Base-by-base conservation (phyloP, 1,284 basidiomycete species). In the Puccinia hordei region DNA sequence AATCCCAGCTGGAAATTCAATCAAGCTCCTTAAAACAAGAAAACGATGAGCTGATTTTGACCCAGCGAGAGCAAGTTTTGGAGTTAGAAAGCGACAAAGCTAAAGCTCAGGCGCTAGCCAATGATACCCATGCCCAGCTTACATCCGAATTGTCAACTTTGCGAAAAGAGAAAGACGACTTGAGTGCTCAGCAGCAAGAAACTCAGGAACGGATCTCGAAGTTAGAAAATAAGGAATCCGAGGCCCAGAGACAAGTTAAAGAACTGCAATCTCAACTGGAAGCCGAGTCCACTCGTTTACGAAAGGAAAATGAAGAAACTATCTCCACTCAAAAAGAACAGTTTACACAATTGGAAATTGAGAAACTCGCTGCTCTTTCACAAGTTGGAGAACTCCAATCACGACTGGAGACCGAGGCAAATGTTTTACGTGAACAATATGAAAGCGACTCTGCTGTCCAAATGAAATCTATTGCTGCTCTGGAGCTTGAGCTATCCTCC, bases 61-160 rank as follows among this genome's bases (percentile, higher is more conserved):
- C 17, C 12, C 30, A 49, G 46, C 73, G 15, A 27, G 51, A 71
- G 12, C 66, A 68, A 30, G 27, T 73, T n/a, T 35, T 27, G 8
- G 59, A 59, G 15, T 27, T 59, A 59, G 53, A 73, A 59, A 12
- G 15, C 13, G 71, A 73, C 24, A 57, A 59, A 30, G 19, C 38
- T 27, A 10, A 73, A 57, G 17, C 17, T 19, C 51, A 59, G 22
- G 53, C 41, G n/a, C 49, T 3, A 24, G 30, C 55, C 24, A 19
- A 73, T 27, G 71, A 73, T 24, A 51, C 35, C 38, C 71, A 55
- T n/a, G 57, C 71, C 55, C 71, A 59, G 27, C 71, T 73, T 24
- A 55, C 51, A 44, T 51, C 51, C 71, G 71, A 73, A 27, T 73
- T 55, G 24, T 24, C 35, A 35, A 24, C 53, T 59, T n/a, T 27